Base-by-base conservation (phyloP, 2,329 filamentous ascomycete species). In the Coniochaeta sp. region DNA sequence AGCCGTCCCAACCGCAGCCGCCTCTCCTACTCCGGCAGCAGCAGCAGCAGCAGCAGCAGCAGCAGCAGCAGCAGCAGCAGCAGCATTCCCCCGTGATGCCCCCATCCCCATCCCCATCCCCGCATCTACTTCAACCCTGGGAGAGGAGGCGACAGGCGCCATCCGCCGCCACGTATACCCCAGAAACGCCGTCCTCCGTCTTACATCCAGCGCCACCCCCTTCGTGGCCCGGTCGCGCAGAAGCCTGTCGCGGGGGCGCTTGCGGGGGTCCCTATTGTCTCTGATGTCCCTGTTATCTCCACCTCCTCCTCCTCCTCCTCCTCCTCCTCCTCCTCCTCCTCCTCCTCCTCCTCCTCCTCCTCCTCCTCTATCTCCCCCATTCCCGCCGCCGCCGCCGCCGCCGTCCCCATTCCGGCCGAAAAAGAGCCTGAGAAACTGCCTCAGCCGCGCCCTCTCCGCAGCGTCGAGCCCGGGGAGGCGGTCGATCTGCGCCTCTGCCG, bases 151-250 rank as follows among this genome's bases (percentile, higher is more conserved):
- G 36, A 52, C 55, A 16, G 61, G 60, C 57, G 62, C 63, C 60
- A 79, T 79, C 55, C 86, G 78, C 14, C 86, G 83, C 79, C 95
- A 98, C 1, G 89, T 91, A 71, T 99, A 99, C 0, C 93, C 93
- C 62, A 96, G 74, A 73, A 98, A 98, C 0, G 91, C 92, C 28
- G 84, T 89, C 70, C 82, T 83, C 74, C 93, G 96, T 61, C 95
- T 84, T 64, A 95, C 81, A 65, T 90, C 86, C 72, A 98, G 77
- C n/a, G 89, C 91, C 17, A 81, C 78, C 44, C 79, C 81, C 44
- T 85, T 88, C 7, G 88, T 82, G 9, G 78, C 74, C 28, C 80
- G 81, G 72, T 98, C 93, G 50, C 93, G 81, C 30, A 98, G 76
- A 60, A 98, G 75, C 67, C 89, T 89, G 72, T 99, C 95, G n/a